Conservation (phyloP, 2,329 filamentous ascomycete genomes). For the Pseudonectria foliicola region DNA sequence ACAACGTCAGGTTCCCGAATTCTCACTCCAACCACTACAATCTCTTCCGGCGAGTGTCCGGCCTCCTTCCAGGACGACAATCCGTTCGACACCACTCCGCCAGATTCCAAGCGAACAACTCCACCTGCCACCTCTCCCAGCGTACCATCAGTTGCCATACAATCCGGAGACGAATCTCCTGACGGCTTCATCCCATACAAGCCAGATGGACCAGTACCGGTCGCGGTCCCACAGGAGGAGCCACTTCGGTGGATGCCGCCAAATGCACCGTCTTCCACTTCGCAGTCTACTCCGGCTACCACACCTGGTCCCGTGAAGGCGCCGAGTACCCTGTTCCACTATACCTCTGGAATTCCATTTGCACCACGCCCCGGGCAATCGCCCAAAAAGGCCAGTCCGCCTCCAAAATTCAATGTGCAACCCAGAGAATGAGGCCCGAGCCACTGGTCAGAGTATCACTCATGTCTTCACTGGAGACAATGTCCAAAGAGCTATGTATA, state of each 20-base stretch:
- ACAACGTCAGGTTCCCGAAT: conserved; percentile 4
- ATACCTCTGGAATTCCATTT: conserved; percentile 42
- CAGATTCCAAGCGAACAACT: conserved; percentile 16
- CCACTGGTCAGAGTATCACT: neutral
- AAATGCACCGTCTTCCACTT: conserved; percentile 32
- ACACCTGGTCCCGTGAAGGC: conserved; percentile 32
- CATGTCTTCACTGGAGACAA: too few relatives aligned
- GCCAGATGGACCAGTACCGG: conserved; percentile 43
- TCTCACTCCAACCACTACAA: conserved; percentile 16
- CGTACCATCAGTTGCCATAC: conserved; percentile 20
- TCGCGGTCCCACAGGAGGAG: conserved; percentile 29
- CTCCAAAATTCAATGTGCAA: conserved; percentile 2
- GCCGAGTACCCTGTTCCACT: conserved; percentile 26
- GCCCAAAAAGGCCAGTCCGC: conserved; percentile 1
- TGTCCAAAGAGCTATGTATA: too few relatives aligned
- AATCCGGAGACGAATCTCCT: conserved; percentile 15
- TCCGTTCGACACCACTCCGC: conserved; percentile 13
- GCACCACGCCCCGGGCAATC: conserved; percentile 24
- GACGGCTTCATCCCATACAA: conserved; percentile 49
- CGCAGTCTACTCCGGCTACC: conserved; percentile 22
- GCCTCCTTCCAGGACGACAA: conserved; percentile 17
- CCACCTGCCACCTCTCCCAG: conserved; percentile 25
- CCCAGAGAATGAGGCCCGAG: neutral
- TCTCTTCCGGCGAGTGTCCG: conserved; percentile 19
- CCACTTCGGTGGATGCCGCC: conserved; percentile 46